A percentile compares a stretch with the other conserved stretches of the same genome.
These are phyloP conservation scores for Peniophora sp. DNA, from an alignment of 1,284 basidiomycete genomes.

Conservation along the genomic window DNA sequence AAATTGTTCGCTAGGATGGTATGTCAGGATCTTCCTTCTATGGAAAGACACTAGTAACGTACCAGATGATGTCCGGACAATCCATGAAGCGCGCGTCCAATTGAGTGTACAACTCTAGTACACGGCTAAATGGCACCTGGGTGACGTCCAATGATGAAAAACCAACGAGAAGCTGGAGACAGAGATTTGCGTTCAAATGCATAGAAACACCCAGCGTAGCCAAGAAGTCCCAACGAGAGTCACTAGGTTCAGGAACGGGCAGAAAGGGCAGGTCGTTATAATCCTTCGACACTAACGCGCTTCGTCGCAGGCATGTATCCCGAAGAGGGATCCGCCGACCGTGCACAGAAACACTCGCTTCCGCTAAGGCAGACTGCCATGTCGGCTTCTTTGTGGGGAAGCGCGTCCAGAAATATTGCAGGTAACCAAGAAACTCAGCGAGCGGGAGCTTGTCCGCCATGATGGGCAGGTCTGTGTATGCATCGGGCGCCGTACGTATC, in stretches of 20 bases:
- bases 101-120: constrained; percentile 10
- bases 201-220: constrained; percentile 8
- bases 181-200: constrained; percentile 8
- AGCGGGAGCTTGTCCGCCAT: not conserved
- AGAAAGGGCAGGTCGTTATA: constrained; percentile 7
- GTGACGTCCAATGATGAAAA: constrained; percentile 1
- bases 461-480: constrained; percentile 4
- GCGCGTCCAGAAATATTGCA: constrained; percentile 4
- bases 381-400: not conserved
- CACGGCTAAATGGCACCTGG: constrained; percentile 3
- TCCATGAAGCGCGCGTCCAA: constrained; percentile 13
- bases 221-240: constrained; percentile 10
- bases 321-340: constrained; percentile 1
- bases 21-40: too few relatives aligned
- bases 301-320: constrained; percentile 5
- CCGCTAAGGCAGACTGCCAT: not conserved
- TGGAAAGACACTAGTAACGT: too few relatives aligned
- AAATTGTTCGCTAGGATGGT: too few relatives aligned
- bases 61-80: constrained; percentile 2
- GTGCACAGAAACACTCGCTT: not conserved
- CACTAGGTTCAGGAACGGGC: constrained; percentile 10
- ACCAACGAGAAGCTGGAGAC: constrained; percentile 9
- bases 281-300: not conserved
- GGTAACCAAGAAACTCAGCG: not conserved
- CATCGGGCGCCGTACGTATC: constrained; percentile 5